Evolutionary conservation across 306 rosid genomes (phyloP), one percentile per base, ranked within the genome.

Genomic region (Casuarina equisetifolia): DNA sequence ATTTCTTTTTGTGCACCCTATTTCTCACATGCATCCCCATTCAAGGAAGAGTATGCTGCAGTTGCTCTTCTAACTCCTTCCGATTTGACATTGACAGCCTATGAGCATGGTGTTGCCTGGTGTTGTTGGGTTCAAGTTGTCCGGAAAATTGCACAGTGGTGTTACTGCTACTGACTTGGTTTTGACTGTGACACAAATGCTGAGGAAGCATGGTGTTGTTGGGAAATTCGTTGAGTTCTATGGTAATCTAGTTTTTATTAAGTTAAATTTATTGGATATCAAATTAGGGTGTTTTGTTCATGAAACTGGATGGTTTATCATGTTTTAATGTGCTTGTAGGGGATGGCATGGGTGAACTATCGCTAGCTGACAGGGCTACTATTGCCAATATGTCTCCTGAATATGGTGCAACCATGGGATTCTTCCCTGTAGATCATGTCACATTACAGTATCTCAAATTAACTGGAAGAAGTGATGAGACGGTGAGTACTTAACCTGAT

Each of bases 321-420:
- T 82, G 80, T n/a, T 78, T 74, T 51, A 71, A 51, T 86, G 63
- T 86, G 79, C 78, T 72, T 78, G 54, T 77, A 96, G 99, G 99
- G 72, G 93, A 85, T 81, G 99, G 99, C 78, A 91, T 96, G 99
- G 88, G 91, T 72, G 82, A 89, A 74, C 83, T 95, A 79, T 89
- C 98, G 40, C 84, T 95, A 82, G 98, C 99, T 82, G 99, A 96
- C 79, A 84, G 99, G 86, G 98, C 99, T 69, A 96, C 99, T 52
- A 96, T 96, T 78, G 99, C 99, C 63, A 96, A 96, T 78, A 96
- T 96, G 99, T 90, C 99, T 82, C 99, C 98, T 2, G 99, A 96
- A 72, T 96, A 96, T 87, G 99, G 99, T 81, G 99, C 98, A 79
- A 92, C 99, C 50, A 96, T 96, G 99, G 99, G 97, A 17, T 95